Evolutionary conservation across 2,329 filamentous ascomycete species (phyloP).

Genomic region (Pezicula radicicola): DNA sequence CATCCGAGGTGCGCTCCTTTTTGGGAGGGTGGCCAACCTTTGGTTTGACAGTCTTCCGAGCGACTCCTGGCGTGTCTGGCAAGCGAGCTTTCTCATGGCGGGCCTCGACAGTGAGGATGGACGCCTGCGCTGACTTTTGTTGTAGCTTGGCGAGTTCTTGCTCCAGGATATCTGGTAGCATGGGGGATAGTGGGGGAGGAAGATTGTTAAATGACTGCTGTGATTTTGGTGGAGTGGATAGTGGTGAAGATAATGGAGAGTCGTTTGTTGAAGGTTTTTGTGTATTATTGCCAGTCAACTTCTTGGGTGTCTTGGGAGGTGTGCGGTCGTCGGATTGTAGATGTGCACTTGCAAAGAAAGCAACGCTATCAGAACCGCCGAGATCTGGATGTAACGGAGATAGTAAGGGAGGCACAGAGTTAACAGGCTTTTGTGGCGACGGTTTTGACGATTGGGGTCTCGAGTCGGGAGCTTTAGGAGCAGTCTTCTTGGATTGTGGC

Average conservation of each 20-base stretch:
- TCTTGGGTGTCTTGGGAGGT: constrained; percentile 1
- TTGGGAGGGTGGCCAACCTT: constrained; percentile 29
- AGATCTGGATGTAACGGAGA: constrained; percentile 1
- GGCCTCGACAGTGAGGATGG: constrained; percentile 21
- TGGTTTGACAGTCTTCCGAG: constrained; percentile 24
- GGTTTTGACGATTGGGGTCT: neutral
- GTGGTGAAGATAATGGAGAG: constrained; percentile 9
- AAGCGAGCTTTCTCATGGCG: constrained; percentile 27
- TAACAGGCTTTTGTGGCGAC: neutral
- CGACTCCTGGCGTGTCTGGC: constrained; percentile 28
- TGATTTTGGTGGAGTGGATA: constrained; percentile 14
- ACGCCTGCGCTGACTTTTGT: constrained; percentile 13
- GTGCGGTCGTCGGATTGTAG: neutral
- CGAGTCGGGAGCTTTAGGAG: neutral
- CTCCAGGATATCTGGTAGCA: constrained; percentile 26
- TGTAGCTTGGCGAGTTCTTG: constrained; percentile 23
- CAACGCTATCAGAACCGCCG: constrained; percentile 12
- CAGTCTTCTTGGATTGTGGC: neutral
- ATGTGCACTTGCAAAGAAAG: neutral
- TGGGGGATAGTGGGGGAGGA: constrained; percentile 26
- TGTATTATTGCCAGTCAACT: neutral
- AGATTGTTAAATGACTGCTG: constrained; percentile 14
- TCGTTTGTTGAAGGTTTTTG: constrained; percentile 10
- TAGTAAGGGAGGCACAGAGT: constrained; percentile 2
- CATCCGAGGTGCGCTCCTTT: constrained; percentile 10